A percentile compares a stretch with the other conserved stretches of the same genome.
These are phyloP conservation scores for Actinomortierella ambigua DNA, from an alignment of 371 early-diverging fungal species.

Conservation along the genomic window DNA sequence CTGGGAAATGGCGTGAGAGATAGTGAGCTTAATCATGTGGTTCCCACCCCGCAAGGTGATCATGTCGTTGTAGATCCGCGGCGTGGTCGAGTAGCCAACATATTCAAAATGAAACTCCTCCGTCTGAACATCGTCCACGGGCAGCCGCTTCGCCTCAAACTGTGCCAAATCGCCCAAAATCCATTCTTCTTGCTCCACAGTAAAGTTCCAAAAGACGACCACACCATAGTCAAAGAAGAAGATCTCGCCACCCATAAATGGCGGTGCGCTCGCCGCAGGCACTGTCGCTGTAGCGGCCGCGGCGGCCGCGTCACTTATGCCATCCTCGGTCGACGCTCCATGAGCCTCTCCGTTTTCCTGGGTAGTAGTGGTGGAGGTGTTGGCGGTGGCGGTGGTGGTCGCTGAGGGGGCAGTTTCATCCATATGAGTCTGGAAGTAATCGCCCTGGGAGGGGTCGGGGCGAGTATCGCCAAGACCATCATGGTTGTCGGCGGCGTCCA, in stretches of 20 bases:
- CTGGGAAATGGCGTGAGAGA: constrained; percentile 86
- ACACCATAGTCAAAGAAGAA: constrained; percentile 95
- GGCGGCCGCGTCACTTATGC: no score
- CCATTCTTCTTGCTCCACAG: constrained; percentile 80
- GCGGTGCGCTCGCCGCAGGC: constrained; percentile 12
- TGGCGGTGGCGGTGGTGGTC: not conserved
- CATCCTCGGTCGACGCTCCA: not conserved
- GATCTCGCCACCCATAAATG: constrained; percentile 71
- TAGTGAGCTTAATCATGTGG: constrained; percentile 85
- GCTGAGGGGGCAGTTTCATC: no score
- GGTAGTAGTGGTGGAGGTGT: constrained; percentile 5
- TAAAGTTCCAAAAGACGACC: constrained; percentile 95
- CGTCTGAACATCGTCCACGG: constrained; percentile 78
- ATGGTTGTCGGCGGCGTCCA: constrained; percentile 14
- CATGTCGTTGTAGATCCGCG: constrained; percentile 73
- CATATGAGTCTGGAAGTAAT: no score
- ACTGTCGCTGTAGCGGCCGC: no score
- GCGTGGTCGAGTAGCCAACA: constrained; percentile 51
- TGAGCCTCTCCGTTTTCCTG: not conserved
- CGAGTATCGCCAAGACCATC: constrained; percentile 8
- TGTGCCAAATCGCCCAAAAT: constrained; percentile 76
- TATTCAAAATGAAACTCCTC: constrained; percentile 94
- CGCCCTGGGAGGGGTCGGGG: not conserved
- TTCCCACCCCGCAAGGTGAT: constrained; percentile 77
- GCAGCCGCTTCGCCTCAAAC: constrained; percentile 63